Conservation (phyloP, 202 grass and related monocot species). For the Dendrocalamus latiflorus region DNA sequence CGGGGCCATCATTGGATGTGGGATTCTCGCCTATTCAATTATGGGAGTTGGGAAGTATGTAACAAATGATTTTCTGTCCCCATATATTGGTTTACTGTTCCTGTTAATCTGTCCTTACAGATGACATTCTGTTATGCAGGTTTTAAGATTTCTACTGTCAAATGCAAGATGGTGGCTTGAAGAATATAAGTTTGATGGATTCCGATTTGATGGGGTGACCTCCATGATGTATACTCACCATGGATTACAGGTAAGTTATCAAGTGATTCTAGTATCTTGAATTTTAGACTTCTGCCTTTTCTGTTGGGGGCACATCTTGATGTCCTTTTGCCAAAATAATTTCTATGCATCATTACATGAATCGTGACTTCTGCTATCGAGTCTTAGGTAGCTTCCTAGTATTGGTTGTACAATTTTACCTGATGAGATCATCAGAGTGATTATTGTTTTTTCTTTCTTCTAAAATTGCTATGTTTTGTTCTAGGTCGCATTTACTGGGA, state of each 20-base stretch:
- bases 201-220: constrained; percentile 91
- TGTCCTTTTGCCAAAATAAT: background rate
- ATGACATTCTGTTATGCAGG: constrained; percentile 43
- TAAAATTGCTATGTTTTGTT: constrained; percentile 25
- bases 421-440: background rate
- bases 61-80: background rate
- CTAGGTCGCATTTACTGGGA: constrained; percentile 80
- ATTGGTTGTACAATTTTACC: background rate
- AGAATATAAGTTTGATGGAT: constrained; percentile 99
- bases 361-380: background rate
- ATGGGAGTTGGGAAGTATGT: constrained; percentile 85
- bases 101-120: constrained; percentile 14
- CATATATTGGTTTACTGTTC: constrained; percentile 14
- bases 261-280: constrained; percentile 1
- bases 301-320: background rate
- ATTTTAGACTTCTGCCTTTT: background rate
- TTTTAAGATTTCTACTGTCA: constrained; percentile 91
- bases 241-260: constrained; percentile 77
- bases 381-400: background rate
- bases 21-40: constrained; percentile 98
- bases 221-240: constrained; percentile 99
- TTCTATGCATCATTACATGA: background rate
- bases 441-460: background rate
- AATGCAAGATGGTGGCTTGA: constrained; percentile 99
- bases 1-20: constrained; percentile 99